Base-by-base conservation (phyloP, 2,329 filamentous ascomycete species). In the Fusarium tanahbumbuense region DNA sequence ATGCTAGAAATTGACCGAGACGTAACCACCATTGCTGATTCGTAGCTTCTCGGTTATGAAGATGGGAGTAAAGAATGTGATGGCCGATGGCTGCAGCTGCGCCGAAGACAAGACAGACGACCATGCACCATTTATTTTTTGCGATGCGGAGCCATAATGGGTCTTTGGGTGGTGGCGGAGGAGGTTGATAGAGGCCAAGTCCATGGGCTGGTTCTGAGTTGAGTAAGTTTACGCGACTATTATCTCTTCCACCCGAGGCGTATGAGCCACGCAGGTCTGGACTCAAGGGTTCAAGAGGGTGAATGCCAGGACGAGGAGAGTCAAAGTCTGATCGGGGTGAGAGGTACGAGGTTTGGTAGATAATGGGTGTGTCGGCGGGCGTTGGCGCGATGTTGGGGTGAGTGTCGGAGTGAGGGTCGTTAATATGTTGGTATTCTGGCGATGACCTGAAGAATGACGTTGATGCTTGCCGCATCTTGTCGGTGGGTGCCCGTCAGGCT, bases 11-110 rank as follows among this genome's bases (percentile, higher is more conserved):
- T 23, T 68, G 65, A 11, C 65, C 63, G 8, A 68, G 30, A 3
- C 65, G 63, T 13, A 67, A 22, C 56, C 62, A 67, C 63, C 64
- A 67, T 18, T 63, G 52, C n/a, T 68, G 63, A 15, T 67, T 56
- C 9, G 25, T 57, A 11, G 63, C 64, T 20, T 57, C 22, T 5
- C 57, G 50, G 15, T 34, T 56, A 12, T 67, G 25, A 8, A 67
- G 62, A 16, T 67, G 64, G 3, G 8, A 8, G 32, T 67, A 67
- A 12, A 67, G 56, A 20, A 67, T 37, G 27, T 67, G 62, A 44
- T 67, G 64, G 1, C 56, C 47, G 1, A 67, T 15, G 5, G 64
- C 62, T 6, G 49, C 56, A 8, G 28, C 62, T 12, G 49, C 28
- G 5, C 64, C 64, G 13, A 67, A 27, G 13, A 46, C 20, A n/a